Base-by-base conservation (phyloP, 768 basidiomycete genomes). In the Kwoniella botswanensis region DNA sequence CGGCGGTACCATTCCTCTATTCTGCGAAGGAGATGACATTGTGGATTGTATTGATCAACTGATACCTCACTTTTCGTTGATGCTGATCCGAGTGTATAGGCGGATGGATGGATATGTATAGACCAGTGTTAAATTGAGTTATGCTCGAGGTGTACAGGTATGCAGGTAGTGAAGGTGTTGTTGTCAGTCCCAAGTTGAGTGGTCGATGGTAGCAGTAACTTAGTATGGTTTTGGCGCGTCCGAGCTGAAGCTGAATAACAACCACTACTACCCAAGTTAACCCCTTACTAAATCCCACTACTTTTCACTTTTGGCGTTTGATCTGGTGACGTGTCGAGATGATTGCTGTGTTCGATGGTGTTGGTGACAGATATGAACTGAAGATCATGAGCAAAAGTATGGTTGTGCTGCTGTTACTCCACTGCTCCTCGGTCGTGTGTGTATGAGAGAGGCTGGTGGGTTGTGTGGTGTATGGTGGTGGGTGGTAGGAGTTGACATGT, bases 11-110 rank as follows among this genome's bases (percentile, higher is more conserved):
- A 63, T 64, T 21, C 61, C 62, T 57, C 68, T 58, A n/a, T 62
- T 57, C 26, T 67, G 70, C 26, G 64, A 60, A 12, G 70, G 65
- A 17, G 70, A 65, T 35, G 70, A 71, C 65, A 67, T 71, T 17
- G 58, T 35, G 29, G 13, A 1, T 1, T 17, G 4, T 29, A 46
- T 50, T 50, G 44, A 21, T 55, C 54, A 22, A 24, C 24, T 9
- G 54, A 55, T n/a, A 13, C 21, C 54, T 55, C 21, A n/a, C 54
- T 55, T 4, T 18, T 42, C 58, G 24, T 17, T 35, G 24, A 43
- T 60, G 29, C 29, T 43, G 24, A 60, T 17, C 5, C 12, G 58
- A 24, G 13, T 63, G 42, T 9, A 18, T 46, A 22, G 21, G 55
- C 21, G 42, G 61, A 46, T 63, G 61, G 61, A 21, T 43, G 61